phyloP scores from a whole-genome alignment of 306 rosid species.

The Malus sieversii region DNA sequence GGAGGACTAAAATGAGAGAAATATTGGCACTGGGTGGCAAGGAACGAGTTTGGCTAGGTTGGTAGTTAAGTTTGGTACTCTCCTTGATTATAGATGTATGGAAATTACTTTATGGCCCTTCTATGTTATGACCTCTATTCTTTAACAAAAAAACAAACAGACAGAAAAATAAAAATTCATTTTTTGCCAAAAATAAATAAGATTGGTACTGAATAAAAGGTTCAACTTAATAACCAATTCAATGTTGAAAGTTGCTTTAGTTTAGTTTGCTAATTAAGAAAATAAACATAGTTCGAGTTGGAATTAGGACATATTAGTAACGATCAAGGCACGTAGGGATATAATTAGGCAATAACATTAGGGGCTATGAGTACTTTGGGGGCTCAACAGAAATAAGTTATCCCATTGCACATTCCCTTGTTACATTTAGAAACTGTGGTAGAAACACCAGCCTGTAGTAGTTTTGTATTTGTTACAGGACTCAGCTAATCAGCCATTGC shows the following conservation, averaged over 20 bases:
- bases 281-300: too few relatives aligned
- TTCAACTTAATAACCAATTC: background rate
- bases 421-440: background rate
- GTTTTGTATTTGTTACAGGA: background rate
- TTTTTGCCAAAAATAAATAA: too few relatives aligned
- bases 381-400: background rate
- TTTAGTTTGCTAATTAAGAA: too few relatives aligned
- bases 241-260: too few relatives aligned
- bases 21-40: slow-evolving; percentile 24
- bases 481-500: background rate
- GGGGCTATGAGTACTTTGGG: background rate
- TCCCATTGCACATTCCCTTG: background rate
- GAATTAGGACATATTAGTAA: too few relatives aligned
- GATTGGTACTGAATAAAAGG: background rate
- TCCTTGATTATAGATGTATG: slow-evolving; percentile 26
- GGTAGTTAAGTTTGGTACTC: slow-evolving; percentile 46
- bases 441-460: background rate
- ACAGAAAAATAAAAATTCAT: background rate
- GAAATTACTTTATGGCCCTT: slow-evolving; percentile 1
- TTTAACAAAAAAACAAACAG: background rate
- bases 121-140: background rate
- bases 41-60: slow-evolving; percentile 17
- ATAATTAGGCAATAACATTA: background rate
- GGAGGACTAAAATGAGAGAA: slow-evolving; percentile 11
- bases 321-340: too few relatives aligned